Percentiles rank a stretch among this genome's conserved stretches.
Evolutionary conservation across 2,329 filamentous ascomycete genomes (phyloP).

Genomic region (Pestalotiopsis sp.): DNA sequence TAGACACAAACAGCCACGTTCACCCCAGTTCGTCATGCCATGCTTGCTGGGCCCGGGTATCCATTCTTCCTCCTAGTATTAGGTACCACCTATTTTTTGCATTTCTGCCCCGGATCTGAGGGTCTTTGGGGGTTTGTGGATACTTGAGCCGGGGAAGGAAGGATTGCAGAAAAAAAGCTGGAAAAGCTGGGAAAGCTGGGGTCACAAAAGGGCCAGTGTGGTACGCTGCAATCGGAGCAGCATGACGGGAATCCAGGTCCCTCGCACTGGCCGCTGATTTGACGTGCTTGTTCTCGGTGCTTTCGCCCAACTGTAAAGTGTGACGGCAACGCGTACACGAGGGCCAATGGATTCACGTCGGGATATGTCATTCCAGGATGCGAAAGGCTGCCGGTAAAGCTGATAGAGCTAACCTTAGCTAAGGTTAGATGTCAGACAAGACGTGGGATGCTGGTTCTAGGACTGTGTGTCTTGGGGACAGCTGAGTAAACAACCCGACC

Average conservation of each 20-base stretch:
- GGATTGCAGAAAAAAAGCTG: not conserved
- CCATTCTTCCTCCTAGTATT: not conserved
- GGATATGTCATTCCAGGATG: not conserved
- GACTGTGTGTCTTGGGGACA: not conserved
- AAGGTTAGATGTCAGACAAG: not conserved
- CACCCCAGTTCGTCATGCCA: constrained; percentile 2
- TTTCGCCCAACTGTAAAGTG: not conserved
- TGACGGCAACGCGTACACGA: not conserved
- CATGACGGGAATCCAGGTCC: constrained; percentile 8
- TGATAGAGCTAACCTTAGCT: not conserved
- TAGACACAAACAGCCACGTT: constrained; percentile 12
- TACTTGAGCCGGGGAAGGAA: not conserved
- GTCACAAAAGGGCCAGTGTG: constrained; percentile 7
- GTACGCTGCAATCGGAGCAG: not conserved
- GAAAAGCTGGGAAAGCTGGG: constrained; percentile 6
- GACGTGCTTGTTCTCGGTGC: not conserved
- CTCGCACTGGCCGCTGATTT: not conserved
- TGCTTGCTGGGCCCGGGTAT: not conserved
- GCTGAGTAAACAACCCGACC: not conserved
- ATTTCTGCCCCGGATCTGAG: constrained; percentile 5
- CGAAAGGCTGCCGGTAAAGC: not conserved
- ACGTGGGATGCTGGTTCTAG: not conserved
- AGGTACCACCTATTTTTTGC: not conserved
- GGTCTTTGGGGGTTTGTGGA: constrained; percentile 1
- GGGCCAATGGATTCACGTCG: not conserved